phyloP scores from a whole-genome alignment of 768 basidiomycete species.

The Mycena polygramma region DNA sequence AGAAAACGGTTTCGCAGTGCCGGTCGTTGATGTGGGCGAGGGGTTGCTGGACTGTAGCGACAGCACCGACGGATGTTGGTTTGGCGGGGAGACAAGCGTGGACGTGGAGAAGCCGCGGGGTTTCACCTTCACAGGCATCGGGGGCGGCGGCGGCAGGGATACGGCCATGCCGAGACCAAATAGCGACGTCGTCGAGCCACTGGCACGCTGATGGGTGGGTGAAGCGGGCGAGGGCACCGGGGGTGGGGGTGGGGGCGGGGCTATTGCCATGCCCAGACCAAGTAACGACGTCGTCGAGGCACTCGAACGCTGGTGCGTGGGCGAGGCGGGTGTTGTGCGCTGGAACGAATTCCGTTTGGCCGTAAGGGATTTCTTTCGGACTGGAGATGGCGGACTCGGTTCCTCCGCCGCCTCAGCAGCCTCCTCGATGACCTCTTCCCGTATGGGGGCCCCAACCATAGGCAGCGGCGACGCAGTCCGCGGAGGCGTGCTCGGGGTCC shows the following conservation, averaged over 20 bases:
- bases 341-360: conserved; percentile 33
- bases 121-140: not conserved
- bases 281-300: conserved; percentile 22
- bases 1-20: conserved; percentile 29
- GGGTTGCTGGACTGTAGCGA: not conserved
- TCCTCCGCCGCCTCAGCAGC: conserved; percentile 38
- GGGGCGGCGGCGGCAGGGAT: not conserved
- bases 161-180: conserved; percentile 1
- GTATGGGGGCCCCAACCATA: conserved; percentile 29
- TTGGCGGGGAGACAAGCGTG: conserved; percentile 19
- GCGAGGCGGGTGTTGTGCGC: conserved; percentile 12
- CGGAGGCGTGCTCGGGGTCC: conserved; percentile 40
- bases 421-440: conserved; percentile 37
- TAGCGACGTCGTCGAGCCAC: conserved; percentile 22
- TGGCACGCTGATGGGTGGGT: not conserved
- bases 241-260: not conserved
- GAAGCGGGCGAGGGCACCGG: not conserved
- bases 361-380: conserved; percentile 37
- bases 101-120: conserved; percentile 34
- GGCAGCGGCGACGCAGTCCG: conserved; percentile 42
- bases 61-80: conserved; percentile 18
- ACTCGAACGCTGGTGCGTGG: not conserved
- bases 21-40: not conserved
- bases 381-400: conserved; percentile 27
- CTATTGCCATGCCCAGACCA: not conserved